A percentile compares a stretch with the other conserved stretches of the same genome.
Conservation (phyloP, 805 yeast species). For the Candida loeiensis region DNA sequence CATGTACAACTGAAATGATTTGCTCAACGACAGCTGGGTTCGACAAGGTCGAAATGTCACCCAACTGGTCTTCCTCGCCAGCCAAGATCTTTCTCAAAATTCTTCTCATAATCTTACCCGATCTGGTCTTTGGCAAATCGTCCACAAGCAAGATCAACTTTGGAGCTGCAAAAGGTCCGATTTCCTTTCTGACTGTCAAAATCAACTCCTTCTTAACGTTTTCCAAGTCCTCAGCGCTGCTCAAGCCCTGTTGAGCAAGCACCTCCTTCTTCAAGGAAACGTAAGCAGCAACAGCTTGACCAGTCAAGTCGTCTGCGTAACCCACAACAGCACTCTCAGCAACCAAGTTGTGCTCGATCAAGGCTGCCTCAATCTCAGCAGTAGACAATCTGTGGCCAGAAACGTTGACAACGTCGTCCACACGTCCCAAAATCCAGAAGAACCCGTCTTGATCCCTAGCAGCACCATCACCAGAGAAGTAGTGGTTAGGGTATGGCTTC, state of each 20-base stretch:
- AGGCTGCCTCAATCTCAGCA: conserved; percentile 94
- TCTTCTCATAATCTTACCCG: conserved; percentile 98
- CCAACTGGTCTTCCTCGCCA: conserved; percentile 89
- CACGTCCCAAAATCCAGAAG: conserved; percentile 98
- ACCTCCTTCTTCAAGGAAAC: conserved; percentile 70
- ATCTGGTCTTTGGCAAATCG: conserved; percentile 96
- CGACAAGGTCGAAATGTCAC: conserved; percentile 85
- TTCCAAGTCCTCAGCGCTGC: conserved; percentile 45
- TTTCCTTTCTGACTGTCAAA: conserved; percentile 84
- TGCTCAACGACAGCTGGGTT: conserved; percentile 82
- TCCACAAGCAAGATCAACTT: conserved; percentile 77
- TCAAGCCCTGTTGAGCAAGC: conserved; percentile 15
- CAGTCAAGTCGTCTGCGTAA: conserved; percentile 89
- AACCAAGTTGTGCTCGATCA: conserved; percentile 73
- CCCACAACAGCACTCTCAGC: conserved; percentile 98
- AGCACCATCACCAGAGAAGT: conserved; percentile 98
- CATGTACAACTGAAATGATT: conserved; percentile 65
- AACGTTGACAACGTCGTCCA: conserved; percentile 97
- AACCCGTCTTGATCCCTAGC: conserved; percentile 95
- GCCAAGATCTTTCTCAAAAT: conserved; percentile 88
- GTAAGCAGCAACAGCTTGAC: conserved; percentile 95
- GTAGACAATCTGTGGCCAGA: conserved; percentile 98
- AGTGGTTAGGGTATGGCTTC: conserved; percentile 87
- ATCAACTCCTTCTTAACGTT: conserved; percentile 70
- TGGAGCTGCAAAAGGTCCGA: conserved; percentile 96